Evolutionary conservation across 805 yeast genomes (phyloP).

Genomic region (Sugiyamaella marilandica): DNA sequence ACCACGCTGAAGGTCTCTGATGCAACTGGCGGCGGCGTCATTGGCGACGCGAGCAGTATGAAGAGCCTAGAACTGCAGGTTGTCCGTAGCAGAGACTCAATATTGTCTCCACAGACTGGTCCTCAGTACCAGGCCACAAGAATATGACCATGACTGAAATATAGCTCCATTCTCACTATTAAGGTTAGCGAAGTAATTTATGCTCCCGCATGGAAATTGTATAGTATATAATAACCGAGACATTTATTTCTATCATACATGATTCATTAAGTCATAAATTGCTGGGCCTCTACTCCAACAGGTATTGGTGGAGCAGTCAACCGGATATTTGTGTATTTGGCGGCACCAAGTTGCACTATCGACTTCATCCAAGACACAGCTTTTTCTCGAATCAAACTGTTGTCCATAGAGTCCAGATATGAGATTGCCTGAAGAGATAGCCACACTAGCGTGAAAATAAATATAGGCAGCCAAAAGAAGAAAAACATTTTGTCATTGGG

Average conservation of each 20-base stretch:
- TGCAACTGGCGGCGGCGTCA: slow-evolving; percentile 14
- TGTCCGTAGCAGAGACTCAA: slow-evolving; percentile 49
- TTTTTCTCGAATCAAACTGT: slow-evolving; percentile 8
- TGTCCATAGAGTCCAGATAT: slow-evolving; percentile 15
- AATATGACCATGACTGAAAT: too few species aligned
- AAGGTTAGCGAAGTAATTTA: too few species aligned
- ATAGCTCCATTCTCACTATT: too few species aligned
- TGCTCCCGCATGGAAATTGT: too few species aligned
- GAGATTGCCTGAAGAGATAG: slow-evolving; percentile 18
- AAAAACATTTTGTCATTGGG: slow-evolving; percentile 76
- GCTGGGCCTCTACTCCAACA: not conserved
- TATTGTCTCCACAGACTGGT: slow-evolving; percentile 4
- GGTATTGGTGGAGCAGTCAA: not conserved
- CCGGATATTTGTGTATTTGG: not conserved
- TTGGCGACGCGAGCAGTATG: slow-evolving; percentile 52
- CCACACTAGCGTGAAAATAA: slow-evolving; percentile 40
- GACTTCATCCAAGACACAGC: slow-evolving; percentile 9
- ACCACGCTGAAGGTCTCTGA: slow-evolving; percentile 22
- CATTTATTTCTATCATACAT: not conserved
- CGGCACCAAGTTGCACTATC: slow-evolving; percentile 7
- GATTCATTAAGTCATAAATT: not conserved
- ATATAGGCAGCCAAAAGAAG: slow-evolving; percentile 87
- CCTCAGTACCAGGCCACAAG: not conserved
- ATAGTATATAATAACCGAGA: not conserved
- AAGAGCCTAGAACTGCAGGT: slow-evolving; percentile 67